Evolutionary conservation across 768 basidiomycete genomes (phyloP), one percentile per base, ranked within the genome.

Genomic region (Coprinopsis cinerea): DNA sequence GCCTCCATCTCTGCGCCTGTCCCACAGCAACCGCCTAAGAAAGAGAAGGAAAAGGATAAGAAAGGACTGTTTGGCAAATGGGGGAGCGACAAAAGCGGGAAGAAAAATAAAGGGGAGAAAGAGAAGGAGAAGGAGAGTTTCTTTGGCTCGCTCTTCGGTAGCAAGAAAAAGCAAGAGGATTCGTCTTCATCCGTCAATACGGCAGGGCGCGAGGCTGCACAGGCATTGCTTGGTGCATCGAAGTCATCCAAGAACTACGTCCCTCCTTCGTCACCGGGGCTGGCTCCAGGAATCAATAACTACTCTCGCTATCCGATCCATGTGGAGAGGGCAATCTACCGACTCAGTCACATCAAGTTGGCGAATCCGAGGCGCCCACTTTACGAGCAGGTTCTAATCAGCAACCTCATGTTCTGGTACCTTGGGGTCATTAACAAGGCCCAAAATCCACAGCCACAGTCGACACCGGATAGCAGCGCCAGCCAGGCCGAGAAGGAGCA

Each of bases 361-460:
- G 96, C 96, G 18, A 99, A 98, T 68, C 94, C 96, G 7, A 78
- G 96, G 51, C 78, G 96, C 39, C 94, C 96, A 23, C 75, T 99
- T 15, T 98, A 96, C 61, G 96, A 99, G 71, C 96, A 99, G 67
- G 96, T 88, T 47, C 71, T 91, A 50, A 92, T 90, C 65, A 90
- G 87, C 62, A 92, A 92, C 63, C 71, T 92, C 59, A 96, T 95
- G 92, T 98, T 99, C 75, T 99, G 96, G 96, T 99, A 98, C 64
- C 77, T 99, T 30, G 92, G 94, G 11, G 85, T 97, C 57, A 98
- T 97, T 69, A 96, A 97, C 67, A 93, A 95, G 68, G 80, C 90
- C 17, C 85, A 84, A 59, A 77, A 61, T 46, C 70, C 75, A 13
- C 67, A 67, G 63, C 59, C 6, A 51, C 63, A 3, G 61, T 59